Base-by-base conservation (phyloP, 257 asterid species). In the Schizonepeta tenuifolia region DNA sequence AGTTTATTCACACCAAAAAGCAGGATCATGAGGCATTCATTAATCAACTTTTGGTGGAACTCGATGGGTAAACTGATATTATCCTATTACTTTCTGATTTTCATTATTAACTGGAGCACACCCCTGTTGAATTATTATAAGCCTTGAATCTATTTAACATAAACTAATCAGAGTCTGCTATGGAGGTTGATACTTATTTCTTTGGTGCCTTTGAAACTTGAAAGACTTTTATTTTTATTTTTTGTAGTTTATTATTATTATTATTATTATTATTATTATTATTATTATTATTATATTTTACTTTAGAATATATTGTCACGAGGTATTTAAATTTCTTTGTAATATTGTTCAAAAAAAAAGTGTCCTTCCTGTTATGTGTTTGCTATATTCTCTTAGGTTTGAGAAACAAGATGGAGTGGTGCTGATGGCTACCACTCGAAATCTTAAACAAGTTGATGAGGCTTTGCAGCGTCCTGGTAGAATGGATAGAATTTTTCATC, bases 381-480 rank as follows among this genome's bases (percentile, higher is more conserved):
- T 75, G 47, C 65, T 67, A 26, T 59, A 61, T 75, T 62, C 40
- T 71, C 68, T 78, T 78, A 94, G 99, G 81, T 95, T 95, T 84
- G 99, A 92, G 81, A 92, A 88, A 85, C 99, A 95, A 82, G 99
- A 91, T 70, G 99, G 99, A 61, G 98, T 95, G 67, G 97, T 95
- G 78, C 79, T 95, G 83, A 95, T 95, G 98, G 99, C 99, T 74
- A 95, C 99, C 50, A 90, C 98, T 55, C 88, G 95, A 69, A 89
- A 89, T 83, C 87, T 90, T 70, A 87, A 87, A 79, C 93, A 91
- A 82, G 84, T 95, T 76, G 99, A 95, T 26, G 92, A 87, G 75
- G 99, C 97, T 69, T 76, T 95, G 83, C 89, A 77, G 86, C 99
- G 99, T 68, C 99, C 99, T 77, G 98, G 99, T 68, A 83, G 99